Percentiles rank a stretch among this genome's conserved stretches.
phyloP scores from a whole-genome alignment of 305 asterid genomes.

The Fraxinus paxiana region DNA sequence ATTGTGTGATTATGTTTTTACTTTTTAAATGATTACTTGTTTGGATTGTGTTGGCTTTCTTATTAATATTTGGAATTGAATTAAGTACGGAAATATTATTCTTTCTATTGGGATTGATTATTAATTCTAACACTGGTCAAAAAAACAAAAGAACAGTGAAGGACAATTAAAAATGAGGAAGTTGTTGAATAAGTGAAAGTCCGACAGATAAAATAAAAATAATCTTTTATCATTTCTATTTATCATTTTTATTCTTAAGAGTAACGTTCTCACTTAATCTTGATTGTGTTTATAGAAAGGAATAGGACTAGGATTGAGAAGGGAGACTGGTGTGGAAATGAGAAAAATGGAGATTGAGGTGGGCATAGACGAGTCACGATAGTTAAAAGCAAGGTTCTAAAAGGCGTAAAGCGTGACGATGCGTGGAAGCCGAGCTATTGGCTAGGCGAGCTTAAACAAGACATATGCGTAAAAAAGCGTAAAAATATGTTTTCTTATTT shows the following conservation, averaged over 20 bases:
- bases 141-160: neutral
- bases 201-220: no score
- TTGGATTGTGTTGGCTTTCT: neutral
- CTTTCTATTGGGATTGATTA: neutral
- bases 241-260: no score
- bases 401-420: no score
- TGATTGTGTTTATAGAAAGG: neutral
- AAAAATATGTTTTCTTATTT: no score
- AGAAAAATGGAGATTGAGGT: neutral
- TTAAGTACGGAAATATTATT: neutral
- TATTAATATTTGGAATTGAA: no score
- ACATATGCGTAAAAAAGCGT: no score
- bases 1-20: neutral
- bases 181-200: neutral
- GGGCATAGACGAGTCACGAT: neutral
- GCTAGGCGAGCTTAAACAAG: no score
- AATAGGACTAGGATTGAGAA: neutral
- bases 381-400: no score
- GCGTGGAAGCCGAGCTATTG: no score
- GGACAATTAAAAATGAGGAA: neutral
- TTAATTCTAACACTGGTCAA: neutral
- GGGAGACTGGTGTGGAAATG: neutral
- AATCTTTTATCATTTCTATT: no score
- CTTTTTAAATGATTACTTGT: neutral
- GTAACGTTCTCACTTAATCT: neutral